Evolutionary conservation across 495 filamentous ascomycete species (phyloP).

Genomic region (Aspergillus saccharolyticus): DNA sequence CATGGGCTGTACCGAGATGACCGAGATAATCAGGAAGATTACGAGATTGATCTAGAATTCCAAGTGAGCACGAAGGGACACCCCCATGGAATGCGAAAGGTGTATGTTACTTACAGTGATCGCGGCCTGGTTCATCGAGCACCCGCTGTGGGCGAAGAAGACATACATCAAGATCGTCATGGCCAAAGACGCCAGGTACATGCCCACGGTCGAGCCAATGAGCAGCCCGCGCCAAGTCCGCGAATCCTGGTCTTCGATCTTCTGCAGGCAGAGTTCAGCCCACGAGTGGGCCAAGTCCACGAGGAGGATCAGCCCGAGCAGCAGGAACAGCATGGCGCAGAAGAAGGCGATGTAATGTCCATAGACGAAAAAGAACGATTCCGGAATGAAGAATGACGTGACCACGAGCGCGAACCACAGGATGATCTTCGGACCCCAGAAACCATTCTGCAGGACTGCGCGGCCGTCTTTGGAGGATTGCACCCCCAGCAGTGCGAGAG

Average conservation of each 20-base stretch:
- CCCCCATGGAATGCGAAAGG: not conserved
- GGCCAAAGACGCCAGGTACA: slow-evolving; percentile 84
- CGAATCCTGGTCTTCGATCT: slow-evolving; percentile 89
- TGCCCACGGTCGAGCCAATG: slow-evolving; percentile 86
- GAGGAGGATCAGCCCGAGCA: slow-evolving; percentile 85
- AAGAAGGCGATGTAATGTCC: slow-evolving; percentile 89
- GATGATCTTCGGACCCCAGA: slow-evolving; percentile 84
- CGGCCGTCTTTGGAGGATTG: slow-evolving; percentile 80
- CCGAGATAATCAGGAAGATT: slow-evolving; percentile 73
- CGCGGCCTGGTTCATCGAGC: slow-evolving; percentile 88
- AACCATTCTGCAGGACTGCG: slow-evolving; percentile 88
- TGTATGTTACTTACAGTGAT: slow-evolving; percentile 47
- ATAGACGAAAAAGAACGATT: slow-evolving; percentile 91
- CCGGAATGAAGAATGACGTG: slow-evolving; percentile 90
- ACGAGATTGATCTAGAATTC: slow-evolving; percentile 67
- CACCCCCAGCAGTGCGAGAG: slow-evolving; percentile 79
- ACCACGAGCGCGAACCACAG: slow-evolving; percentile 83
- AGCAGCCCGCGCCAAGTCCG: slow-evolving; percentile 76
- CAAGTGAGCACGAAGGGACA: not conserved
- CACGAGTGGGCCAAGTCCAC: slow-evolving; percentile 97
- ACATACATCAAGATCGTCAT: slow-evolving; percentile 97
- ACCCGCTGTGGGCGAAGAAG: slow-evolving; percentile 82
- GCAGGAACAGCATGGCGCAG: slow-evolving; percentile 88
- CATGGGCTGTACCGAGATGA: slow-evolving; percentile 80
- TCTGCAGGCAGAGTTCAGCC: slow-evolving; percentile 90